Base-by-base conservation (phyloP, 2,329 filamentous ascomycete genomes). In the Pyricularia pennisetigena region DNA sequence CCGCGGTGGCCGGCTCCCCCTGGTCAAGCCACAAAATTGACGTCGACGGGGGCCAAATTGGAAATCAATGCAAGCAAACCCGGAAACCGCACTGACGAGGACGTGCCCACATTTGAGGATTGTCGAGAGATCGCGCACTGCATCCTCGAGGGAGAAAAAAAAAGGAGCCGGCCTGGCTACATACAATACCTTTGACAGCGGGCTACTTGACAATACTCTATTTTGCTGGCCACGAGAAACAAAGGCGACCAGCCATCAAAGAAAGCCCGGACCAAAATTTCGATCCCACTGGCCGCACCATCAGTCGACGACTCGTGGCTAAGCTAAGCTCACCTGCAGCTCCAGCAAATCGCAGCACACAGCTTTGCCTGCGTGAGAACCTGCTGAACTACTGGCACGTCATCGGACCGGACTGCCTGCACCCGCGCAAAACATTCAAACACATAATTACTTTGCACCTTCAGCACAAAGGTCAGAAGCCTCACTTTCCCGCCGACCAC, bases 31-130 rank as follows among this genome's bases (percentile, higher is more conserved):
- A 66, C 65, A 54, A 54, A n/a, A 49, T 66, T 66, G 65, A 66
- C 65, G 65, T 66, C 65, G 65, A 66, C 65, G 54, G 65, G 65
- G 65, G 35, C 65, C 65, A 66, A 57, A 65, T 65, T 65, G 9
- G 63, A n/a, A 23, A 32, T 35, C 63, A 30, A 35, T 35, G 63
- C 63, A 65, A 35, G 41, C 41, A 54, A 54, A 54, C 20, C 41
- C 41, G 41, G n/a, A 54, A 54, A 54, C 41, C n/a, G 41, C 41
- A 54, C 41, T 54, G 41, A 54, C 41, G 41, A 54, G 41, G 41
- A 20, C 41, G 41, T 54, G 41, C 41, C 41, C 41, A 54, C 41
- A 54, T 54, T 54, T n/a, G 16, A 54, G 41, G 41, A 54, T 54
- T 54, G 16, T 54, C 41, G 16, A 54, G 41, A 54, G 16, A 54